phyloP scores from a whole-genome alignment of 352 stramenopile genomes.

The Phytophthora agathidicida region DNA sequence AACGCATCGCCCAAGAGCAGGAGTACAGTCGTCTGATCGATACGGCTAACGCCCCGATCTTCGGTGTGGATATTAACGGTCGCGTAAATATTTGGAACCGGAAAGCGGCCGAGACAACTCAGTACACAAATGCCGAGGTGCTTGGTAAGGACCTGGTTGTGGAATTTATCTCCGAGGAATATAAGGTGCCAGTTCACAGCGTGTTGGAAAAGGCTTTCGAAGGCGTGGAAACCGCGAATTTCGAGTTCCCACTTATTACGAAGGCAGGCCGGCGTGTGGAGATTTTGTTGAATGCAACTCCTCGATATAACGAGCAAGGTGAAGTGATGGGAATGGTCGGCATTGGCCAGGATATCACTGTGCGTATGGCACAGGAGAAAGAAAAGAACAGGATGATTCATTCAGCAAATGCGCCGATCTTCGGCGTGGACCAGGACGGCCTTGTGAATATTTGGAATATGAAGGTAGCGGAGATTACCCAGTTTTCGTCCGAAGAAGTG shows the following conservation, averaged over 20 bases:
- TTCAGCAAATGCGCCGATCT: conserved; percentile 56
- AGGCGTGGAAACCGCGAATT: conserved; percentile 1
- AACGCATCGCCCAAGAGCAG: too few species aligned
- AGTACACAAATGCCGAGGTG: too few species aligned
- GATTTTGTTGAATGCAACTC: conserved; percentile 6
- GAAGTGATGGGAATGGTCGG: conserved; percentile 2
- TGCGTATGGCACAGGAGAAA: conserved; percentile 4
- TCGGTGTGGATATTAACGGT: too few species aligned
- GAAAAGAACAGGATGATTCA: conserved; percentile 28
- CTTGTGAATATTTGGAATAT: conserved; percentile 73
- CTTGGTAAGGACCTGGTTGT: too few species aligned
- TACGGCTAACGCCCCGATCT: too few species aligned
- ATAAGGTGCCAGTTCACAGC: conserved; percentile 16
- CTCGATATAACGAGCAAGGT: conserved; percentile 1
- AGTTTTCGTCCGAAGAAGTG: conserved; percentile 77
- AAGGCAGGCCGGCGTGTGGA: neutral
- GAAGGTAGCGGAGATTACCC: conserved; percentile 69
- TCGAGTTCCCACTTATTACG: conserved; percentile 8
- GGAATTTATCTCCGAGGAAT: conserved; percentile 58
- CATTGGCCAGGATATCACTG: conserved; percentile 11
- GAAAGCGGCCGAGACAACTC: too few species aligned
- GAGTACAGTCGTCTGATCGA: too few species aligned
- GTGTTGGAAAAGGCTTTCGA: conserved; percentile 12
- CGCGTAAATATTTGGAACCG: too few species aligned
- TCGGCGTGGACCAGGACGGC: conserved; percentile 38